These are phyloP conservation scores for Moringa oleifera DNA, from an alignment of 345 rosid species.

Conservation along the genomic window DNA sequence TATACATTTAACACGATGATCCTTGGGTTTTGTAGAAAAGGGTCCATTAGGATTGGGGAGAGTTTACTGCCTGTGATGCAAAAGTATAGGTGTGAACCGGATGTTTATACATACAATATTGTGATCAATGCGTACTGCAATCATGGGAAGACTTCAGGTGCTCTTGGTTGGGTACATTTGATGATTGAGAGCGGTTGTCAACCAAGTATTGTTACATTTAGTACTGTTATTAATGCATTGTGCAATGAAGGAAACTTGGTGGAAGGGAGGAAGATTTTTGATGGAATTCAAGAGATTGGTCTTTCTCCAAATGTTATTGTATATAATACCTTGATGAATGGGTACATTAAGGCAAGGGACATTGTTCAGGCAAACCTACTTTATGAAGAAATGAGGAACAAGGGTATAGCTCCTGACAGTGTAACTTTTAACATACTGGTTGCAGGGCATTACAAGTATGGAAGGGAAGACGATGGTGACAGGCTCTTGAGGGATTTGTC, in stretches of 20 bases:
- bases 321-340: constrained; percentile 58
- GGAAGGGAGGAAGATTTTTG: constrained; percentile 46
- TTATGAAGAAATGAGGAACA: constrained; percentile 50
- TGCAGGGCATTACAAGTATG: constrained; percentile 57
- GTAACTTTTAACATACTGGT: constrained; percentile 61
- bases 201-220: constrained; percentile 46
- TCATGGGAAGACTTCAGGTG: constrained; percentile 37
- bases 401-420: constrained; percentile 53
- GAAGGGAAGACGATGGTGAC: constrained; percentile 45
- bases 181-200: constrained; percentile 53
- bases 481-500: constrained; percentile 44
- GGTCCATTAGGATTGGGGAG: constrained; percentile 38
- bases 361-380: constrained; percentile 46
- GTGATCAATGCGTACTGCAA: constrained; percentile 50
- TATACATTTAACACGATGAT: constrained; percentile 43
- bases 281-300: constrained; percentile 38
- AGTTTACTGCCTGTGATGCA: constrained; percentile 53
- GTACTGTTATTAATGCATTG: constrained; percentile 45
- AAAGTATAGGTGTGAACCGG: constrained; percentile 49
- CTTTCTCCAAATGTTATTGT: constrained; percentile 39
- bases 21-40: constrained; percentile 57
- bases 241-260: constrained; percentile 53
- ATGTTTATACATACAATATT: constrained; percentile 54
- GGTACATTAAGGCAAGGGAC: constrained; percentile 63
- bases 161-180: constrained; percentile 36